phyloP scores from a whole-genome alignment of 2,329 filamentous ascomycete genomes.

The Trichoderma atroviride region DNA sequence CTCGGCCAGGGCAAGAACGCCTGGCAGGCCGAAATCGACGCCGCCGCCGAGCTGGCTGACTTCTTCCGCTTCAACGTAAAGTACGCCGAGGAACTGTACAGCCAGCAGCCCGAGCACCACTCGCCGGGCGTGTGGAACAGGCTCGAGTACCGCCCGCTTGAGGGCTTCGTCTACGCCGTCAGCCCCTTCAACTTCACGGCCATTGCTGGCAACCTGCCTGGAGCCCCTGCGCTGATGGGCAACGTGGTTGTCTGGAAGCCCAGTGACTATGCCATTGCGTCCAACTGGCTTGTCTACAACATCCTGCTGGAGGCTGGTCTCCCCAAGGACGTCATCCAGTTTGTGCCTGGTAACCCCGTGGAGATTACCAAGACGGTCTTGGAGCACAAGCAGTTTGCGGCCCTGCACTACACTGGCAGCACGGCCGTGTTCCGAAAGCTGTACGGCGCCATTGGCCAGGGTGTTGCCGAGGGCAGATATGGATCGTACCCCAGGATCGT shows the following conservation, averaged over 20 bases:
- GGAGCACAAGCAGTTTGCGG: constrained; percentile 77
- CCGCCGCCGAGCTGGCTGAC: constrained; percentile 88
- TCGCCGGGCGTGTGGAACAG: constrained; percentile 87
- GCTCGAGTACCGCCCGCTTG: constrained; percentile 83
- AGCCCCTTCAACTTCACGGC: constrained; percentile 98
- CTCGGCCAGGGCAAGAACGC: constrained; percentile 97
- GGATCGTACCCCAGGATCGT: constrained; percentile 84
- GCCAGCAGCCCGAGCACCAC: constrained; percentile 83
- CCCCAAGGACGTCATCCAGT: constrained; percentile 88
- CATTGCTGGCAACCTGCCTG: constrained; percentile 84
- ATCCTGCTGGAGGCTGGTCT: constrained; percentile 91
- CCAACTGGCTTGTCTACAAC: constrained; percentile 87
- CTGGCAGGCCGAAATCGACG: constrained; percentile 98
- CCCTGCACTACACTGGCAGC: constrained; percentile 94
- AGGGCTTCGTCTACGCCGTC: constrained; percentile 94
- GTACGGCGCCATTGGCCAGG: constrained; percentile 82
- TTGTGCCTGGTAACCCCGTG: constrained; percentile 84
- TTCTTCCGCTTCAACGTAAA: constrained; percentile 94
- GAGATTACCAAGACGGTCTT: constrained; percentile 80
- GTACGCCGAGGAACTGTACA: constrained; percentile 89
- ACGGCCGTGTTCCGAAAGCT: constrained; percentile 88
- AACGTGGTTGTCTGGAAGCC: constrained; percentile 98
- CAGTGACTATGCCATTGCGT: constrained; percentile 84
- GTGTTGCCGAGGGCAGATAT: constrained; percentile 81
- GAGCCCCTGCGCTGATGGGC: constrained; percentile 82